These are phyloP conservation scores for Ogataea saltuana DNA, from an alignment of 805 yeast species.

Conservation along the genomic window DNA sequence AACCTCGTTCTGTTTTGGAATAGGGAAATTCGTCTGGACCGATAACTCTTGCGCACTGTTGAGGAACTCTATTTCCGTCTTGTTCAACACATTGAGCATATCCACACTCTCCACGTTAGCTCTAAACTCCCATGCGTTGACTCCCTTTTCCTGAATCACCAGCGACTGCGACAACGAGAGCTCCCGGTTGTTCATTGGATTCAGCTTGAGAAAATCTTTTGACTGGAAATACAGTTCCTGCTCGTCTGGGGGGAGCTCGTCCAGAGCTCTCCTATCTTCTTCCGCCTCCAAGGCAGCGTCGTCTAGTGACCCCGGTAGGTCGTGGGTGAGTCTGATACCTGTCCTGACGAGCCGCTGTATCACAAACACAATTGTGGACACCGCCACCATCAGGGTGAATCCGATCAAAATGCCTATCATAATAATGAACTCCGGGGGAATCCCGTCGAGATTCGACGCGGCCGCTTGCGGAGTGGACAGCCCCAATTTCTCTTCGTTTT, in stretches of 20 bases:
- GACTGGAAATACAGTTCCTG: conserved; percentile 70
- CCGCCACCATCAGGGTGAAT: conserved; percentile 20
- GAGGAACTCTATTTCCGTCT: conserved; percentile 58
- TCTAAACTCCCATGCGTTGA: conserved; percentile 85
- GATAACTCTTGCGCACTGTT: conserved; percentile 50
- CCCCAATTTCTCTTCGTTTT: neutral
- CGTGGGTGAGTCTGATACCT: conserved; percentile 33
- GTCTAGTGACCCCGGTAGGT: conserved; percentile 59
- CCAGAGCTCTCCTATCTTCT: conserved; percentile 58
- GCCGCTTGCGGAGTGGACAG: too few relatives aligned
- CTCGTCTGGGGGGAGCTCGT: conserved; percentile 64
- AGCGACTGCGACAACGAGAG: conserved; percentile 56
- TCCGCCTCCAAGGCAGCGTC: conserved; percentile 62
- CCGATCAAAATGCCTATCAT: conserved; percentile 29
- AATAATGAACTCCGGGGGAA: conserved; percentile 21
- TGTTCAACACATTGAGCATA: conserved; percentile 62
- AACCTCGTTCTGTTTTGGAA: conserved; percentile 79
- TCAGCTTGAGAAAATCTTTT: conserved; percentile 48
- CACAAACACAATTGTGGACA: conserved; percentile 18
- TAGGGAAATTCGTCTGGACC: conserved; percentile 78
- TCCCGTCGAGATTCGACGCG: neutral
- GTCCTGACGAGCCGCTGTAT: conserved; percentile 19
- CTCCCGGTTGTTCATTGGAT: conserved; percentile 38
- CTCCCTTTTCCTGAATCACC: conserved; percentile 82
- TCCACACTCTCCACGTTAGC: conserved; percentile 56